phyloP scores from a whole-genome alignment of 805 yeast species.

The Candida germanica region DNA sequence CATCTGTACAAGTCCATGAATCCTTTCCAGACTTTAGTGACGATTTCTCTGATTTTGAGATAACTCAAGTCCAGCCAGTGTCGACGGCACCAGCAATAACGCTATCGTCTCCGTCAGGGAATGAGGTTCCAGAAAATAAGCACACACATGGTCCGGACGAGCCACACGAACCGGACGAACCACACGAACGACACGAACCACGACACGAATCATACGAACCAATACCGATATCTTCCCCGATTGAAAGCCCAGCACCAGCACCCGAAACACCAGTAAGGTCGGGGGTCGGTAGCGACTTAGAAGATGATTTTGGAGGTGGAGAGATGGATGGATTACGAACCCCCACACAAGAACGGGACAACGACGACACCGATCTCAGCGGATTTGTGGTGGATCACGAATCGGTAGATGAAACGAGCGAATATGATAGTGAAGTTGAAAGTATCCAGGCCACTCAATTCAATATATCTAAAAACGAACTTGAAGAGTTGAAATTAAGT shows the following conservation, averaged over 20 bases:
- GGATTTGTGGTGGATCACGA: slow-evolving; percentile 20
- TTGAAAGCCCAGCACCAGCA: no score
- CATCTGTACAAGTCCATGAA: slow-evolving; percentile 1
- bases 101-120: neutral
- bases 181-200: no score
- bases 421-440: slow-evolving; percentile 6
- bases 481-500: slow-evolving; percentile 26
- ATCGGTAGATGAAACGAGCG: slow-evolving; percentile 1
- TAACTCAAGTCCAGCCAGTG: slow-evolving; percentile 7
- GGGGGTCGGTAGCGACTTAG: slow-evolving; percentile 15
- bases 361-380: slow-evolving; percentile 25
- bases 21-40: slow-evolving; percentile 2
- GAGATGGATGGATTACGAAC: slow-evolving; percentile 35
- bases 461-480: slow-evolving; percentile 15
- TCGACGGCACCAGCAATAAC: neutral
- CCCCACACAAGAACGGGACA: slow-evolving; percentile 30
- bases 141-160: no score
- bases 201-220: no score
- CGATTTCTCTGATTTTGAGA: slow-evolving; percentile 7
- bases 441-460: slow-evolving; percentile 10
- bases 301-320: slow-evolving; percentile 33
- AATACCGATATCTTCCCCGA: neutral
- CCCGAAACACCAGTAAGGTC: neutral
- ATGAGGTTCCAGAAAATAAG: no score
- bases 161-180: neutral